A percentile compares a stretch with the other conserved stretches of the same genome.
Conservation (phyloP, 441 rosid species). For the Manihot esculenta region DNA sequence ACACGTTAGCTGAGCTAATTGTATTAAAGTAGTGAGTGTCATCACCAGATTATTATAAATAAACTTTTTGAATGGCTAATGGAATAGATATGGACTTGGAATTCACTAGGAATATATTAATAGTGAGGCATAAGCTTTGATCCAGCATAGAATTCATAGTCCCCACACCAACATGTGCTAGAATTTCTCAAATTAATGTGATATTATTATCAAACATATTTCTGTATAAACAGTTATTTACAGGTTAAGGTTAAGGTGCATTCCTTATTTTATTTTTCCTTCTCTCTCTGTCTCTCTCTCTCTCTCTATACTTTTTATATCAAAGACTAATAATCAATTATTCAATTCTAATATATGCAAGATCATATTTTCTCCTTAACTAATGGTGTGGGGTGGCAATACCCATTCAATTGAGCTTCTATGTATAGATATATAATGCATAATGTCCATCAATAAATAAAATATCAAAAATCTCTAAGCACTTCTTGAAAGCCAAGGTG, state of each 20-base stretch:
- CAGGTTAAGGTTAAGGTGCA: neutral
- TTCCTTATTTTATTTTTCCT: too few relatives aligned
- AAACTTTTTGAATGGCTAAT: slow-evolving; percentile 6
- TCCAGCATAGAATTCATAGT: neutral
- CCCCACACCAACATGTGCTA: too few relatives aligned
- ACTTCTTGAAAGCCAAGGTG: neutral
- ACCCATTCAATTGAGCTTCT: neutral
- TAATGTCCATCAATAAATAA: neutral
- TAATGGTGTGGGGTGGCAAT: too few relatives aligned
- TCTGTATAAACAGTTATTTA: too few relatives aligned
- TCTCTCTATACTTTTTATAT: neutral
- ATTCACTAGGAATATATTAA: neutral
- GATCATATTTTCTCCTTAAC: too few relatives aligned
- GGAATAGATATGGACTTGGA: neutral
- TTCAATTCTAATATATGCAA: neutral
- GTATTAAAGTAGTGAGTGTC: neutral
- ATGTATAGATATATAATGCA: neutral
- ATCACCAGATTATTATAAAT: neutral
- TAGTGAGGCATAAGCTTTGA: neutral
- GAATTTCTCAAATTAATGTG: neutral
- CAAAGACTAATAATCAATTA: neutral
- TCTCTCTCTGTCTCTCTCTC: too few relatives aligned
- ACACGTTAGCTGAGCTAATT: neutral
- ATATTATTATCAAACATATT: neutral
- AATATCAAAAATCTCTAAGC: neutral